Evolutionary conservation across 106 monocot species (phyloP).

Genomic region (Vanilla planifolia): DNA sequence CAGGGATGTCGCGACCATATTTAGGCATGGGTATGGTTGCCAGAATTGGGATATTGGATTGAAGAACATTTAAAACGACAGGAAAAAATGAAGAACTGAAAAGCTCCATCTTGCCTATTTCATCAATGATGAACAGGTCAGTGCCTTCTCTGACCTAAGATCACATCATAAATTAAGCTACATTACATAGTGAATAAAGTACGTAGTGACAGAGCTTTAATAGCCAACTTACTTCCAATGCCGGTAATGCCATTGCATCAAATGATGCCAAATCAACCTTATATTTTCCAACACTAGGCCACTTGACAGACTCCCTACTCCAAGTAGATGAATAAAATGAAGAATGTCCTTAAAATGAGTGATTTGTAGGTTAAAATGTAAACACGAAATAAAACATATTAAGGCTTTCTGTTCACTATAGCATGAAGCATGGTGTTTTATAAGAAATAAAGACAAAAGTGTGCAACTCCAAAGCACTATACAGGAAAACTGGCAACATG

Average conservation of each 20-base stretch:
- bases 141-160: constrained; percentile 62
- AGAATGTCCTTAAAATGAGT: background rate
- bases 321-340: background rate
- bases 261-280: constrained; percentile 87
- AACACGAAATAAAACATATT: background rate
- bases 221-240: constrained; percentile 47
- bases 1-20: constrained; percentile 68
- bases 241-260: constrained; percentile 77
- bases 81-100: constrained; percentile 78
- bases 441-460: background rate
- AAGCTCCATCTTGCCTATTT: constrained; percentile 97
- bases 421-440: background rate
- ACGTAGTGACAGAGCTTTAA: background rate
- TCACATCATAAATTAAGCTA: background rate
- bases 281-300: constrained; percentile 92
- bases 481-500: background rate
- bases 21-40: constrained; percentile 74
- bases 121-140: constrained; percentile 88
- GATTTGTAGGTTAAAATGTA: background rate
- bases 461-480: background rate
- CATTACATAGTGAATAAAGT: background rate
- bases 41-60: constrained; percentile 70
- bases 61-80: constrained; percentile 68
- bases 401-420: background rate
- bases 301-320: constrained; percentile 67